These are phyloP conservation scores for Puccinia coronata DNA, from an alignment of 1,284 basidiomycete species.

Conservation along the genomic window DNA sequence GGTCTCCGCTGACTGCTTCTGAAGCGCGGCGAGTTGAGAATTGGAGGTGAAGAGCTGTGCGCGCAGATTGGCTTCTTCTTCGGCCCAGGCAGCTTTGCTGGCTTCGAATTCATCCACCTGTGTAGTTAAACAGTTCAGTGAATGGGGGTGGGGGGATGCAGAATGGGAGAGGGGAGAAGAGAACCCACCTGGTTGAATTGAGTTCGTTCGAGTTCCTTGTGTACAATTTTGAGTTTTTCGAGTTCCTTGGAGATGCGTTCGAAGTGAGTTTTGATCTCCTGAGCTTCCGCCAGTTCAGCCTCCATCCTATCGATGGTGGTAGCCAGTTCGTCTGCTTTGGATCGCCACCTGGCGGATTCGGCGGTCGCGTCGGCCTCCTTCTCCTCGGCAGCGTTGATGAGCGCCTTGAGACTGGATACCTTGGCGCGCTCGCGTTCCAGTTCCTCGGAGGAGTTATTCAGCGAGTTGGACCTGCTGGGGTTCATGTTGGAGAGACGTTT, in stretches of 20 bases:
- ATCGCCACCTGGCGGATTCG: constrained; percentile 18
- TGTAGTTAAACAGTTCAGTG: not conserved
- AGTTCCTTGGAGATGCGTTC: constrained; percentile 24
- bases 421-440: constrained; percentile 35
- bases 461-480: constrained; percentile 9
- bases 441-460: constrained; percentile 13
- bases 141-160: not conserved
- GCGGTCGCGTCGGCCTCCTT: constrained; percentile 22
- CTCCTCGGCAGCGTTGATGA: constrained; percentile 35
- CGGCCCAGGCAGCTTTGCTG: constrained; percentile 29
- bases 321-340: constrained; percentile 22
- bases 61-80: constrained; percentile 31
- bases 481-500: constrained; percentile 20
- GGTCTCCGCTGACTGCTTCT: not conserved
- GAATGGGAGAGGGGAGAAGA: not conserved
- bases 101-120: constrained; percentile 31
- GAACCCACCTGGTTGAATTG: constrained; percentile 11
- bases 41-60: not conserved
- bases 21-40: constrained; percentile 9
- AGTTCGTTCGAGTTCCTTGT: constrained; percentile 20
- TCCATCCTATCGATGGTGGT: constrained; percentile 33
- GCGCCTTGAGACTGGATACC: constrained; percentile 20
- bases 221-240: constrained; percentile 18
- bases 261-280: constrained; percentile 19
- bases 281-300: constrained; percentile 16